phyloP scores from a whole-genome alignment of 768 basidiomycete species.

The Kwoniella sp. region DNA sequence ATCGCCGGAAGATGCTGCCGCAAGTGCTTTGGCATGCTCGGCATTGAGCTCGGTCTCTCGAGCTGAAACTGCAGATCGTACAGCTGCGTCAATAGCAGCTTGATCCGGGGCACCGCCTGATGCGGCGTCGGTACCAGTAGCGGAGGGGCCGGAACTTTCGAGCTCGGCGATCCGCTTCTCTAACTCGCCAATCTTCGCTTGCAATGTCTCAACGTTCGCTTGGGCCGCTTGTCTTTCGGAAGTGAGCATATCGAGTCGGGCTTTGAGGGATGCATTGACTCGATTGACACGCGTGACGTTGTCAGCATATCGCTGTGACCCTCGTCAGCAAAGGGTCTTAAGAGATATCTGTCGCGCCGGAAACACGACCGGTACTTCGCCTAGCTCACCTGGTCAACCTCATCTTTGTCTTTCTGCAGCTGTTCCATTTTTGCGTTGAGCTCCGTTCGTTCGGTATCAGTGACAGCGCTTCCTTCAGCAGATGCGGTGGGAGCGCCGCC shows the following conservation, averaged over 20 bases:
- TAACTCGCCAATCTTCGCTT: constrained; percentile 26
- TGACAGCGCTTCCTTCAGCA: constrained; percentile 4
- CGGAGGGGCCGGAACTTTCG: constrained; percentile 2
- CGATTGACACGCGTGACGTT: constrained; percentile 47
- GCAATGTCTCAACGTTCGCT: constrained; percentile 13
- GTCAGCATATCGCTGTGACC: constrained; percentile 37
- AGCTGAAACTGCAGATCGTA: constrained; percentile 43
- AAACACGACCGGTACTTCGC: not conserved
- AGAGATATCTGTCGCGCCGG: too few species aligned
- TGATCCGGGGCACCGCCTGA: constrained; percentile 12
- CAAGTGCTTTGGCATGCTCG: constrained; percentile 32
- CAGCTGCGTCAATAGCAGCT: constrained; percentile 41
- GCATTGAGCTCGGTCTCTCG: constrained; percentile 40
- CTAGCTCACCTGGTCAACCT: constrained; percentile 29
- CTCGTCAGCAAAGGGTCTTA: not conserved
- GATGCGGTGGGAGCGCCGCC: constrained; percentile 6
- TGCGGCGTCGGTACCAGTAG: constrained; percentile 1
- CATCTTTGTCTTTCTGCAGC: constrained; percentile 37
- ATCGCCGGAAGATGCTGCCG: constrained; percentile 16
- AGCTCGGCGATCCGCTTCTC: constrained; percentile 29
- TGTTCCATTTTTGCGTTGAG: constrained; percentile 29
- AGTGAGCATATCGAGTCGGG: constrained; percentile 17
- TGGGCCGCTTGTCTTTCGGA: constrained; percentile 11
- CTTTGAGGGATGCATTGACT: constrained; percentile 30
- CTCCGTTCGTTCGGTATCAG: constrained; percentile 13